Evolutionary conservation across 352 stramenopile species (phyloP), one percentile per base, ranked within the genome.

Genomic region (Albugo candida): DNA sequence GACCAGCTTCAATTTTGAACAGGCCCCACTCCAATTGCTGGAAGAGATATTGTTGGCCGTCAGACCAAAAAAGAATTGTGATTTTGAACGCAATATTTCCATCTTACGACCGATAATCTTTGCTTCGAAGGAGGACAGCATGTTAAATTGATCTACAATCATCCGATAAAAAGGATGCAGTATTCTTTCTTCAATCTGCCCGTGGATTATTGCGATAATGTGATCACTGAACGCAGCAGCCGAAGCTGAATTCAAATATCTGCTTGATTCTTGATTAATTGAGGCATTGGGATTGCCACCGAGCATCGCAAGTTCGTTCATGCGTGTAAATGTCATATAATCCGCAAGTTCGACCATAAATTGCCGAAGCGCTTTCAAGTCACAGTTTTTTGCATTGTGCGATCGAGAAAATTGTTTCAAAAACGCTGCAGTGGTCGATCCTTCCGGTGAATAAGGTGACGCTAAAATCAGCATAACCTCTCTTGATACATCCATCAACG

Each of bases 11-110:
- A 92, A 53, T 52, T 75, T 78, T 10, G 45, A 53, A 13, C 63
- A 75, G 1, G 76, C 78, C 4, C 59, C 74, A 10, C 52, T 49
- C 72, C 75, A 92, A n/a, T 63, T 63, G 0, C 58, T 61, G 0
- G 73, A 55, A 11, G 78, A 92, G 13, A 79, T 41, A 21, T 61
- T 84, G 43, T 73, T 61, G 0, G 73, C 60, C n/a, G 60, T 66
- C 34, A 92, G 88, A 10, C 74, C 78, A 16, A 92, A 92, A 41
- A 88, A 92, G 14, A 70, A 65, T 60, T 92, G 78, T 3, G 77
- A 64, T 41, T 88, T 86, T 45, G 58, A 60, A 18, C 68, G 70
- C 19, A 92, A 41, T 31, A 92, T 64, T n/a, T 87, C 72, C 18
- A 88, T 83, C 55, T 86, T 86, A 11, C 74, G 66, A 34, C 78